These are phyloP conservation scores for Xerocomellus intermedius DNA, from an alignment of 768 basidiomycete species.

Conservation along the genomic window DNA sequence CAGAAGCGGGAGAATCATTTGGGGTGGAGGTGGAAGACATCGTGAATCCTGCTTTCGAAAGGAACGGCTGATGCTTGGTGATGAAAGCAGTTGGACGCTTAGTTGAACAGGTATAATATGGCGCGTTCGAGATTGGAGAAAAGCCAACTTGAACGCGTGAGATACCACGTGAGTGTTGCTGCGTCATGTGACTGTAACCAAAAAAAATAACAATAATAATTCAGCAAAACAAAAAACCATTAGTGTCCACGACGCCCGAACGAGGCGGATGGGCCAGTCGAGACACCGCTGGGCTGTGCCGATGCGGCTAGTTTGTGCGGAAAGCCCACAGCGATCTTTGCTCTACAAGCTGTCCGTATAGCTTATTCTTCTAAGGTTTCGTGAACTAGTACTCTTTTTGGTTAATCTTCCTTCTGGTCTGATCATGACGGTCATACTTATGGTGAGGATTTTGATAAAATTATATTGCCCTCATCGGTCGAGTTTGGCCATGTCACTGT, in stretches of 20 bases:
- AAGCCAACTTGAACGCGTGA: slow-evolving; percentile 29
- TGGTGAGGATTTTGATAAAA: not conserved
- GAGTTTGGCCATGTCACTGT: not conserved
- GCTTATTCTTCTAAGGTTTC: too few species aligned
- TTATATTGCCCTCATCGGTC: not conserved
- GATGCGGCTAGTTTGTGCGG: too few species aligned
- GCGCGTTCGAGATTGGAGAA: slow-evolving; percentile 20
- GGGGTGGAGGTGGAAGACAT: slow-evolving; percentile 60
- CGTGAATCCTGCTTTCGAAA: slow-evolving; percentile 24
- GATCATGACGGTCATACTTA: not conserved
- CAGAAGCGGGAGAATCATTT: slow-evolving; percentile 59
- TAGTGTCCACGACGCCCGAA: too few species aligned
- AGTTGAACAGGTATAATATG: not conserved
- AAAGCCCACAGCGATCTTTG: not conserved
- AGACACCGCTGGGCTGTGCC: too few species aligned
- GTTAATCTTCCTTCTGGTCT: too few species aligned
- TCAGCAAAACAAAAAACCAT: too few species aligned
- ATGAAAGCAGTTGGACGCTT: slow-evolving; percentile 3
- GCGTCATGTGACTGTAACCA: slow-evolving; percentile 12
- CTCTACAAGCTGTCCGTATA: not conserved
- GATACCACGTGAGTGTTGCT: slow-evolving; percentile 22
- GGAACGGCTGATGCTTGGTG: not conserved
- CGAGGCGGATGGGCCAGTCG: too few species aligned
- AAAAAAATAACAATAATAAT: too few species aligned
- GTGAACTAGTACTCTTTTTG: too few species aligned